Conservation (phyloP, 306 rosid species). For the Glycyrrhiza uralensis region DNA sequence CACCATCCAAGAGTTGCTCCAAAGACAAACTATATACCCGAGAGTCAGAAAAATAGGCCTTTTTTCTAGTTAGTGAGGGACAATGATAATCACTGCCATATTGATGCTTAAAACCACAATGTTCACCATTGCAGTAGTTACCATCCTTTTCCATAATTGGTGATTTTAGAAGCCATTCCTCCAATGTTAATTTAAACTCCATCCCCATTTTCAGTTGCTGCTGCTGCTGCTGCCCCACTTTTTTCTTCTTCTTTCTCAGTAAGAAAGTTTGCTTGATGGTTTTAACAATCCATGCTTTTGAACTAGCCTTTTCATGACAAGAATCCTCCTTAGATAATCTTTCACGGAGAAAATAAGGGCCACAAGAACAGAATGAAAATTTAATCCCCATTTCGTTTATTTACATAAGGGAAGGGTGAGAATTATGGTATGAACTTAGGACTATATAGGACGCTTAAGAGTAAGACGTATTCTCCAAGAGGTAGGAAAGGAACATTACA, state of each 20-base stretch:
- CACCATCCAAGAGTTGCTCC: constrained; percentile 20
- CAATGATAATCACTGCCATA: constrained; percentile 27
- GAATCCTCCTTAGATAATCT: not conserved
- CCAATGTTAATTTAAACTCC: constrained; percentile 13
- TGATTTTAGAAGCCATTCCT: constrained; percentile 38
- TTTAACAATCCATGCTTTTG: not conserved
- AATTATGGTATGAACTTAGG: not conserved
- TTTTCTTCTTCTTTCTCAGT: constrained; percentile 13
- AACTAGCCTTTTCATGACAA: not conserved
- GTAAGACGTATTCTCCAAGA: constrained; percentile 18
- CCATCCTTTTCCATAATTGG: constrained; percentile 5
- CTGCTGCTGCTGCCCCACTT: not conserved
- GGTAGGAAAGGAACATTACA: not conserved
- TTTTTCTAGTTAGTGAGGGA: not conserved
- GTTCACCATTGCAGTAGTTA: not conserved
- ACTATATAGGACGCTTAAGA: constrained; percentile 16
- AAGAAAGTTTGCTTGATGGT: constrained; percentile 32
- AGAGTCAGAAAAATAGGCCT: not conserved
- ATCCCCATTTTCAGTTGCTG: constrained; percentile 12
- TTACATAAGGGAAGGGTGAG: not conserved
- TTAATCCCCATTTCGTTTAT: not conserved
- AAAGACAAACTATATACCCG: constrained; percentile 16
- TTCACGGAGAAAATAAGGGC: not conserved
- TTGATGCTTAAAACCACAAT: constrained; percentile 1
- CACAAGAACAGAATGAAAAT: constrained; percentile 7